Evolutionary conservation across 129 eudicot genomes (phyloP), one percentile per base, ranked within the genome.

Genomic region (Escallonia herrerae): DNA sequence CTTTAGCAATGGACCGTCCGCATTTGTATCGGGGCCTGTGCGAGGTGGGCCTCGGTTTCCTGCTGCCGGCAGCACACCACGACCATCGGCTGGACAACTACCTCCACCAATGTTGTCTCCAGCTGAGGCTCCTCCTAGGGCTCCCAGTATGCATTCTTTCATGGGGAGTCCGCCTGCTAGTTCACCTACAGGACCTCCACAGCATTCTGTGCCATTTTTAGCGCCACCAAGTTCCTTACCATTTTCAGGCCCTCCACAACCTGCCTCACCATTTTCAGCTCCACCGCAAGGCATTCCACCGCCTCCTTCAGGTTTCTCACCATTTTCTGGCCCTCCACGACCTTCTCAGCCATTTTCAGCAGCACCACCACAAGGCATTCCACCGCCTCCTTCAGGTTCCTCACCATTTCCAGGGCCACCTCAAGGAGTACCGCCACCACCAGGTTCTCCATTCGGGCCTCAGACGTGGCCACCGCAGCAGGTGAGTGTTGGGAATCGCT

Each of bases 401-500:
- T 22, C 33, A 22, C 33, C 33, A 22, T 22, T 22, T 22, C 1
- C 33, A 22, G 33, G 33, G 33, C 85, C 79, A 40, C 69, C 41
- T 69, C 82, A 72, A 76, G 80, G 89, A 65, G 50, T 49, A 68
- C 63, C 75, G 54, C 86, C 70, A 59, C 73, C 76, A 33, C 69
- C 79, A 54, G 82, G 71, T 79, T 77, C 97, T 82, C 82, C 90
- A 13, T 87, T 59, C 61, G 96, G 90, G 43, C 72, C 84, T 67
- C 96, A 81, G 76, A 75, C 91, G 47, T 93, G 98, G 98, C 84
- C 77, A 76, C 71, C 82, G 15, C 81, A 65, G 56, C 97, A 87
- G 86, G 97, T 87, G 63, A 66, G 59, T 8, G 72, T 56, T 52
- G 5, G 15, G 40, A n/a, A n/a, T n/a, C n/a, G 65, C 15, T n/a